Evolutionary conservation across 192 early-diverging fungal species (phyloP), one percentile per base, ranked within the genome.

Genomic region (Gorgonomyces haynaldii): DNA sequence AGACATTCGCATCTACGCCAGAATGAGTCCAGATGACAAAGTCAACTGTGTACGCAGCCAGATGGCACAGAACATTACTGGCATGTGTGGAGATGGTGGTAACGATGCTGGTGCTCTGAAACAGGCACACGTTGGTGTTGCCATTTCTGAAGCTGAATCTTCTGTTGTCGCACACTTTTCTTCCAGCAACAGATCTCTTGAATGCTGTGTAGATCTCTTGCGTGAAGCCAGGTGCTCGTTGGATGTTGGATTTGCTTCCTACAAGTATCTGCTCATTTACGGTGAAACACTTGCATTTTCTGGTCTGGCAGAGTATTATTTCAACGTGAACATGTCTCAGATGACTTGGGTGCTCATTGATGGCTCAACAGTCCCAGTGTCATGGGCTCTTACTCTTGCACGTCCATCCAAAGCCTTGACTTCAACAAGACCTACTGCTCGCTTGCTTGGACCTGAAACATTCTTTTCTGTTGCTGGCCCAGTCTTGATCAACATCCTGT

Each of bases 1-100:
- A 60, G 65, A 82, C 52, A 86, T 72, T 25, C 74, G 85, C 19
- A 61, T 88, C 5, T 88, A 84, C 65, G 83, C 81, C 20, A 67
- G 85, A 43, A 88, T 86, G 83, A 72, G 79, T 42, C 85, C 85
- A 3, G 69, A 75, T 9, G 80, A 82, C 62, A 88, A 88, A 66
- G 77, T 84, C 15, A 54, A 67, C 29, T 81, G 78, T 45, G 82
- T 88, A 22, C 65, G 74, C 34, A 47, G 80, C 29, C 84, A 86
- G 43, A 86, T 89, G 84, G 82, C 82, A 56, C 72, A 78, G 9
- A 74, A 67, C 1, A 74, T 89, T 27, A 82, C 82, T 8, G 84
- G 78, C 39, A 89, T 89, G 86, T 87, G 84, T 58, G 86, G 86
- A 50, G 86, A 89, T 52, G 86, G 84, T 59, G 83, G 83, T 21